Evolutionary conservation across 108 stramenopile species (phyloP).

Genomic region (Nitzschia sp.): DNA sequence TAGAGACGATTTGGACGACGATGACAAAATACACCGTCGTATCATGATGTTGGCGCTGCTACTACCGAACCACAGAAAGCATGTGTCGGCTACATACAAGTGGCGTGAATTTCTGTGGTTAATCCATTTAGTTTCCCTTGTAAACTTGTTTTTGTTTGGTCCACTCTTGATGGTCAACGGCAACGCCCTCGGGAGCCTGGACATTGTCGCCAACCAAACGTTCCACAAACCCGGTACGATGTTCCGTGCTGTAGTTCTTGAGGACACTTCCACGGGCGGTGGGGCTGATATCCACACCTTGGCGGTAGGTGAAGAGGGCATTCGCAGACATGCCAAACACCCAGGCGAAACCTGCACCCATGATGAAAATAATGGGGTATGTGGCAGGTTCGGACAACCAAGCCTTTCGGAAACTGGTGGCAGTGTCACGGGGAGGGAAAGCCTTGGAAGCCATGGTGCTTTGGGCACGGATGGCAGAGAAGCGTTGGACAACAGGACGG

Average conservation of each 20-base stretch:
- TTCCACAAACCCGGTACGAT: constrained; percentile 19
- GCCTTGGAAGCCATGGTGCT: constrained; percentile 21
- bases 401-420: constrained; percentile 27
- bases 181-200: constrained; percentile 60
- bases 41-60: too few relatives aligned
- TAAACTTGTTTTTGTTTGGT: constrained; percentile 49
- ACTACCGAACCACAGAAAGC: too few relatives aligned
- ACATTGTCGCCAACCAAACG: constrained; percentile 23
- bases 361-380: constrained; percentile 66
- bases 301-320: constrained; percentile 58
- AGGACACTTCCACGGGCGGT: constrained; percentile 20
- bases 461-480: neutral
- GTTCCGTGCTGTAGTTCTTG: constrained; percentile 14
- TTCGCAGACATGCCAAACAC: constrained; percentile 53
- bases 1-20: too few relatives aligned
- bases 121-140: constrained; percentile 11
- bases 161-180: constrained; percentile 70
- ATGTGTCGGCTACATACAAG: too few relatives aligned
- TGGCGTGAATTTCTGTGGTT: too few relatives aligned
- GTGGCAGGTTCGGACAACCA: constrained; percentile 64
- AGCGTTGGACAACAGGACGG: constrained; percentile 6
- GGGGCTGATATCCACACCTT: constrained; percentile 52
- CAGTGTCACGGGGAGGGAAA: constrained; percentile 5
- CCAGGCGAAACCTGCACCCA: constrained; percentile 56
- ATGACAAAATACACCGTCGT: too few relatives aligned